Base-by-base conservation (phyloP, 257 asterid species). In the Solanum neorickii region DNA sequence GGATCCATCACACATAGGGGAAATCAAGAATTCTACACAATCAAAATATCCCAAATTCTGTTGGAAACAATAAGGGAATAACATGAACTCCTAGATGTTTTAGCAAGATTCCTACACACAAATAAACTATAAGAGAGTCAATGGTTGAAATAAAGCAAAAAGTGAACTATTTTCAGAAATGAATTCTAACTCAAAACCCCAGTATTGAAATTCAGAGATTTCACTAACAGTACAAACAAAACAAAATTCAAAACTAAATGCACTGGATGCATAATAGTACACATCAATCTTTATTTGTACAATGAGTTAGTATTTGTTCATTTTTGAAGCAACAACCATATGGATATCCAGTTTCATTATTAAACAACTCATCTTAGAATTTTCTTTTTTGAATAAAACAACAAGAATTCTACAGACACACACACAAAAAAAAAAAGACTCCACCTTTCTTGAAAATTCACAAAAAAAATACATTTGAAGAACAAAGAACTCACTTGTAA, bases 401-500 rank as follows among this genome's bases (percentile, higher is more conserved):
- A 29, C 12, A 90, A 77, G 66, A 70, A 88, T 86, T 88, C 73
- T 62, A 60, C 37, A 86, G 80, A 77, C 16, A n/a, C 62, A 56
- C 62, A 65, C 35, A 33, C 35, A 33, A 4, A 77, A 90, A 89
- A 85, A 82, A 78, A 91, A 89, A 89, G 83, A 87, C 60, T 82
- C 86, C 66, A 86, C 65, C 83, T 89, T 60, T 62, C 42, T 84
- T 75, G 60, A 46, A 86, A 68, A 68, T 41, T 46, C 60, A 44
- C 20, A 66, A 47, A 87, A 83, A 90, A 72, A 87, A 66, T 82
- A 82, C 5, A 76, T 72, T 72, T 65, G 23, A 86, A 86, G 70
- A 83, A 69, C 35, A 12, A 87, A 88, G 89, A 91, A 93, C 99
- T 95, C 99, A 97, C 99, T 95, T 92, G 99, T 94, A 90, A 95